phyloP scores from a whole-genome alignment of 768 basidiomycete genomes.

The Tylopilus plumbeoviolaceoides region DNA sequence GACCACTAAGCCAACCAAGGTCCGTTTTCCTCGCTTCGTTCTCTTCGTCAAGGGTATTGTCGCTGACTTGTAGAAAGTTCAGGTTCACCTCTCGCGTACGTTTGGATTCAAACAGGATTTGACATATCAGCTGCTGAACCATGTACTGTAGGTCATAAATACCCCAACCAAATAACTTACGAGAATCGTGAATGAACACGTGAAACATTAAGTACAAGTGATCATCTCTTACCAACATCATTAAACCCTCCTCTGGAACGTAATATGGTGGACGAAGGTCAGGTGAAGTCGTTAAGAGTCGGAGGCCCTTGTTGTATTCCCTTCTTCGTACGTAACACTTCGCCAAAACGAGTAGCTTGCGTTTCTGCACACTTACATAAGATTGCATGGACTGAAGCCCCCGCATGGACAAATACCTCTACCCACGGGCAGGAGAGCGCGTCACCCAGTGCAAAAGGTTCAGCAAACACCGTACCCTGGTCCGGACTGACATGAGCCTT shows the following conservation, averaged over 20 bases:
- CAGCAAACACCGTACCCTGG: neutral
- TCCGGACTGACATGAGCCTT: neutral
- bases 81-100: neutral
- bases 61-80: neutral
- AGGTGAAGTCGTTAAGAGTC: neutral
- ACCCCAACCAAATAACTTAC: slow-evolving; percentile 14
- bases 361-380: neutral
- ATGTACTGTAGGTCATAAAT: slow-evolving; percentile 1
- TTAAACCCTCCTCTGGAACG: neutral
- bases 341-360: neutral
- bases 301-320: neutral
- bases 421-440: neutral
- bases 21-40: neutral
- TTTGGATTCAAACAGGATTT: slow-evolving; percentile 1
- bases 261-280: slow-evolving; percentile 2
- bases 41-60: slow-evolving; percentile 6
- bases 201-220: neutral
- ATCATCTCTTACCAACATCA: slow-evolving; percentile 2
- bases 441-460: neutral
- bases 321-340: neutral
- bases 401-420: neutral
- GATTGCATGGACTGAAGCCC: neutral
- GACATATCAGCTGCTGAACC: slow-evolving; percentile 8
- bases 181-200: neutral
- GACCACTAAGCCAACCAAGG: slow-evolving; percentile 12